Base-by-base conservation (phyloP, 257 asterid genomes). In the Scutellaria barbata region DNA sequence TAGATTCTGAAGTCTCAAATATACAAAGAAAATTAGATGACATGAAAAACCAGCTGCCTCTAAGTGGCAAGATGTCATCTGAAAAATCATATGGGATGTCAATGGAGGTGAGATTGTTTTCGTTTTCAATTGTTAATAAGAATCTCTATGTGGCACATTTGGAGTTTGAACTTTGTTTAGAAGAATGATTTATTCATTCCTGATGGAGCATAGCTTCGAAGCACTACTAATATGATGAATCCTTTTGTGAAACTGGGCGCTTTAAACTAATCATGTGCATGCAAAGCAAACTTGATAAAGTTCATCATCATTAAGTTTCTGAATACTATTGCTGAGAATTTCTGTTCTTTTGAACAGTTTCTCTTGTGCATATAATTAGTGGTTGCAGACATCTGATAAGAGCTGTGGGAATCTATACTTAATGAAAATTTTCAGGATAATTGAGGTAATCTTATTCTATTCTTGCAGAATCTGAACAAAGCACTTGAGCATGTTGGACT, bases 1-100 rank as follows among this genome's bases (percentile, higher is more conserved):
- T 94, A 89, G 99, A 94, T 84, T 89, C 85, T 79, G 96, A 91
- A 86, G 88, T 86, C 87, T 89, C 92, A 74, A 82, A 75, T 67
- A 85, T 91, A 79, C 91, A 76, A 69, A 85, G 77, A 76, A 83
- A 79, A 72, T 85, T 94, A 71, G 85, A 86, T 76, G 87, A 79
- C 71, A 69, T 83, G 87, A 81, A 72, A 60, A 77, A 69, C 40
- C 85, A 77, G 80, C 79, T 80, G 75, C 81, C 85, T 54, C 72
- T 68, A 75, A 78, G 69, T 76, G 87, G 77, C 48, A 65, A 67
- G 65, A 76, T 71, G 56, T 57, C 80, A 51, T 80, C 86, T 30
- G 87, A 81, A 51, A 72, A 53, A 43, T 73, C 81, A 59, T 76
- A 81, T 58, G 81, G 46, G 68, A 66, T 82, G 66, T 78, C 83